Conservation (phyloP, 2,329 filamentous ascomycete species). For the Aulographum hederae region DNA sequence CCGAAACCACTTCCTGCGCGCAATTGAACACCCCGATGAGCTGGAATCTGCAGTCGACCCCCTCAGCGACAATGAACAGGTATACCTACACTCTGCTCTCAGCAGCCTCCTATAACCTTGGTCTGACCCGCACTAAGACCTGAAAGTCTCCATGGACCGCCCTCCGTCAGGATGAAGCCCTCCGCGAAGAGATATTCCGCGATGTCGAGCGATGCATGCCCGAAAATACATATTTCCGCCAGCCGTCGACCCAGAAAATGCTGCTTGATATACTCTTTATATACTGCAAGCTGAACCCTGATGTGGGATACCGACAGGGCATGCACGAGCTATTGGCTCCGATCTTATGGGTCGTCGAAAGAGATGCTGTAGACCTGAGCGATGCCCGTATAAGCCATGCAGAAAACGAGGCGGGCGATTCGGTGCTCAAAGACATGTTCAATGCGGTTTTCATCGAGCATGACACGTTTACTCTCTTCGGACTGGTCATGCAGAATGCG, state of each 20-base stretch:
- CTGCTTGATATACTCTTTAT: conserved; percentile 84
- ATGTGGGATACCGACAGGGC: conserved; percentile 83
- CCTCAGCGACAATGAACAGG: conserved; percentile 61
- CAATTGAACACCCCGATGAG: conserved; percentile 69
- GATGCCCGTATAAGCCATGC: conserved; percentile 12
- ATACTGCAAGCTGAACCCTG: conserved; percentile 81
- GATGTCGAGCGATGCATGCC: conserved; percentile 84
- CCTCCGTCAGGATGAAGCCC: conserved; percentile 65
- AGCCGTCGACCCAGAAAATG: conserved; percentile 57
- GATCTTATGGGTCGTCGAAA: conserved; percentile 65
- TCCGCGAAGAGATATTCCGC: conserved; percentile 78
- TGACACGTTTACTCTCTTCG: conserved; percentile 75
- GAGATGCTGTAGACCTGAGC: conserved; percentile 47
- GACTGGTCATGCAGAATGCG: conserved; percentile 70
- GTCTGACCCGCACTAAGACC: conserved; percentile 30
- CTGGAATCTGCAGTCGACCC: conserved; percentile 62
- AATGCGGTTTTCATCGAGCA: conserved; percentile 67
- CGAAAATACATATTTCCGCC: conserved; percentile 78
- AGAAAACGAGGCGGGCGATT: conserved; percentile 22
- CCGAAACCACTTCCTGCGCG: conserved; percentile 58
- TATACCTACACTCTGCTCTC: conserved; percentile 18
- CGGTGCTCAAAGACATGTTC: conserved; percentile 45
- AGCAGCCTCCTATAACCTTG: conserved; percentile 7
- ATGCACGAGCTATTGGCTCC: conserved; percentile 96
- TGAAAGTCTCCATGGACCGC: conserved; percentile 76